Conservation (phyloP, 192 early-diverging fungal genomes). For the Rhizoclosmatium sp. region DNA sequence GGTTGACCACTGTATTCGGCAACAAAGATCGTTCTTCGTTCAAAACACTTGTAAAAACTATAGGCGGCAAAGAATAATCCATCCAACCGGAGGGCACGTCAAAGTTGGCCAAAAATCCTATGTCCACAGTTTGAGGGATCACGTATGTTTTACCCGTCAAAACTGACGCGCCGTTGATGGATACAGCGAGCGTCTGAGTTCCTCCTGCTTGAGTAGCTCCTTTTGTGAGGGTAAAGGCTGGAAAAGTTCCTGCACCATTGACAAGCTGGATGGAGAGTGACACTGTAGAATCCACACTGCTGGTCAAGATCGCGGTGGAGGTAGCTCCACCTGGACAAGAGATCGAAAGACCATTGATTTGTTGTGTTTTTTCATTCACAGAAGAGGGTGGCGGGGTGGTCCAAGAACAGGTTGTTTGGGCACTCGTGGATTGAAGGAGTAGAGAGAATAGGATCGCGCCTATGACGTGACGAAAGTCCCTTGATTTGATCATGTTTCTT, state of each 20-base stretch:
- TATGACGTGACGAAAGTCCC: too few relatives aligned
- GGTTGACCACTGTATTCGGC: background rate
- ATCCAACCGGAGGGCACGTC: background rate
- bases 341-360: background rate
- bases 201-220: background rate
- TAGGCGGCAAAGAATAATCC: background rate
- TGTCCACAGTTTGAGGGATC: background rate
- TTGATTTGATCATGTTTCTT: too few relatives aligned
- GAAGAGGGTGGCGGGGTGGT: background rate
- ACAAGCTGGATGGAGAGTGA: background rate
- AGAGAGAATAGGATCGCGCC: too few relatives aligned
- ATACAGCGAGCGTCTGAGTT: background rate
- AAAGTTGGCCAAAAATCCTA: conserved; percentile 3
- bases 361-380: background rate
- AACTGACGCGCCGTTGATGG: background rate
- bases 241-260: background rate
- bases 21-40: background rate
- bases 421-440: too few relatives aligned
- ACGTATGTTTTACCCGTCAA: background rate
- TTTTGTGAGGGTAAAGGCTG: background rate
- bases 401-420: background rate
- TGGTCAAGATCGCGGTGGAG: background rate
- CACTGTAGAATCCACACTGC: background rate
- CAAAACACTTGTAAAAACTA: background rate
- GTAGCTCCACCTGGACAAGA: background rate